Conservation (phyloP, 176 grass and related monocot species). For the Saccharum spontaneum region DNA sequence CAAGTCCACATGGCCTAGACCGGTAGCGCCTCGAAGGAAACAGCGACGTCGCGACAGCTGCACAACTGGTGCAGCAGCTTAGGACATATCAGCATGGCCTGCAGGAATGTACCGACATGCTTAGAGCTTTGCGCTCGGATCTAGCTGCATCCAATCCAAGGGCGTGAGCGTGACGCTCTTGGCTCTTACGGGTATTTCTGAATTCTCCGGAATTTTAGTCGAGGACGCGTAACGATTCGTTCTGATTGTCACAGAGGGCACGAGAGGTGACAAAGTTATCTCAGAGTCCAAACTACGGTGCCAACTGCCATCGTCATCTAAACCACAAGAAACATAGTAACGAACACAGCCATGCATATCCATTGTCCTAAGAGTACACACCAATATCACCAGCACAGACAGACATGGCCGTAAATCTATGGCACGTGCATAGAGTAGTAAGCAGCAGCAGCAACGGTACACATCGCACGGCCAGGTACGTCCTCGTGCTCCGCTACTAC, state of each 20-base stretch:
- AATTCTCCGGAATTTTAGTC: neutral
- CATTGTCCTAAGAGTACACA: neutral
- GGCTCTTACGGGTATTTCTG: neutral
- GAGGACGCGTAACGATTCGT: neutral
- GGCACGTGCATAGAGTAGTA: neutral
- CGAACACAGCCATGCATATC: conserved; percentile 14
- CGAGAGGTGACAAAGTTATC: neutral
- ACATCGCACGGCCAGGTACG: no score
- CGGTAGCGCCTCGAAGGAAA: neutral
- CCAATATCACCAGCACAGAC: conserved; percentile 7
- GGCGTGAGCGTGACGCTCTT: neutral
- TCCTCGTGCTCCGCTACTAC: no score
- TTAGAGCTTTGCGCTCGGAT: conserved; percentile 27
- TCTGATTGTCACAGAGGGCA: neutral
- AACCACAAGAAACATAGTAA: neutral
- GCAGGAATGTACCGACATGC: conserved; percentile 27
- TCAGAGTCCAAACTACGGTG: neutral
- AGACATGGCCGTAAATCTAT: neutral
- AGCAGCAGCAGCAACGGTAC: neutral
- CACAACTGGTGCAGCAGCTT: conserved; percentile 29
- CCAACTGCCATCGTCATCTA: neutral
- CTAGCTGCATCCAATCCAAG: neutral
- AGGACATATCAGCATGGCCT: conserved; percentile 18
- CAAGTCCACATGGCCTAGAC: conserved; percentile 9
- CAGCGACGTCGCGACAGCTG: conserved; percentile 21